These are phyloP conservation scores for Colletotrichum sp. DNA, from an alignment of 2,329 filamentous ascomycete species.

Conservation along the genomic window DNA sequence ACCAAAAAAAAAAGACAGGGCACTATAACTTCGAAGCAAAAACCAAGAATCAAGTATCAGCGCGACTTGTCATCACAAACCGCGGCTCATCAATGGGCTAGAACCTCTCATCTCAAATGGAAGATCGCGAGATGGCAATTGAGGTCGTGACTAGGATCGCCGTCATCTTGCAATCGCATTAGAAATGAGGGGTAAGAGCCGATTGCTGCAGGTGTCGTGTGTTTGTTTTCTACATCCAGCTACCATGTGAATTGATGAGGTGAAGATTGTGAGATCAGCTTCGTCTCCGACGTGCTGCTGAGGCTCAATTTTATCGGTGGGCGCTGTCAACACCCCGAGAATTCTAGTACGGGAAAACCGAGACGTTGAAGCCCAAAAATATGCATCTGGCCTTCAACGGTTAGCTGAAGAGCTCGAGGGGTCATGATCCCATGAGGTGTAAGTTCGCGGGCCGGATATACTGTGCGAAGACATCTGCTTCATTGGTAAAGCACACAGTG, in stretches of 20 bases:
- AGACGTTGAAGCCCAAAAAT: not conserved
- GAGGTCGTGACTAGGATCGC: not conserved
- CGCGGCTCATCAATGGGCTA: not conserved
- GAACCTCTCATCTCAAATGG: not conserved
- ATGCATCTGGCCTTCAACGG: not conserved
- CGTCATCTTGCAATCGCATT: not conserved
- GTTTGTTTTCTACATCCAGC: not conserved
- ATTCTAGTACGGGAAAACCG: not conserved
- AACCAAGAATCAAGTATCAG: not conserved
- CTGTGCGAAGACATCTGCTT: not conserved
- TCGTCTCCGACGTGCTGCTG: not conserved
- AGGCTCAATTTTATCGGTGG: not conserved
- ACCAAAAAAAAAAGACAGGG: not conserved
- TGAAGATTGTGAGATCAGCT: not conserved
- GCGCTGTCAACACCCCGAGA: not conserved
- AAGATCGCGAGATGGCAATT: not conserved
- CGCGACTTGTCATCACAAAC: not conserved
- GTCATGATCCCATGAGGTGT: not conserved
- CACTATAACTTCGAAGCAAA: not conserved
- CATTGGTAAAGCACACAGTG: not conserved
- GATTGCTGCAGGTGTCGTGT: not conserved
- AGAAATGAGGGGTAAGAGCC: not conserved
- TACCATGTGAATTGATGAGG: not conserved
- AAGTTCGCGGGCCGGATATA: not conserved
- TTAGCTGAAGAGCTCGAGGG: not conserved